Base-by-base conservation (phyloP, 2,329 filamentous ascomycete species). In the Lecanosticta acicola region DNA sequence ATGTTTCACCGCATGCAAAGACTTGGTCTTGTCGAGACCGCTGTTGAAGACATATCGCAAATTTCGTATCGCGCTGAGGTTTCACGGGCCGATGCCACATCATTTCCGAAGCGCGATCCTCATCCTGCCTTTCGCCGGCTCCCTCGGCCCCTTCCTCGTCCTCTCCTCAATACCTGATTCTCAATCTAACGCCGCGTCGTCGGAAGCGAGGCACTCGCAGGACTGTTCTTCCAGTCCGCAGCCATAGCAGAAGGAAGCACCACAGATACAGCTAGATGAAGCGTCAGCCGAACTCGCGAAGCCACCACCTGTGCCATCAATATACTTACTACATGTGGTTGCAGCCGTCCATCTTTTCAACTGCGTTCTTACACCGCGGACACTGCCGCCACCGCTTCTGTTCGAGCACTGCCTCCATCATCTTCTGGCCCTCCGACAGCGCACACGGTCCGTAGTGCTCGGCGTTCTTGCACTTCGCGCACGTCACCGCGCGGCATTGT, bases 371-470 rank as follows among this genome's bases (percentile, higher is more conserved):
- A 32, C 51, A 54, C 1, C 39, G 35, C 5, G 46, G 49, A 43
- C 51, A 54, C 18, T 24, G 24, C 41, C 45, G 32, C 43, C 49
- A 54, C 18, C 42, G 32, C 17, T 42, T 17, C 21, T 45, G 5
- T 32, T 39, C 39, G n/a, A 35, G 42, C 24, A 50, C 11, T 20
- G 37, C 20, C 19, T 38, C 10, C 24, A 49, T 17, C 20, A 40
- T 10, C 18, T 41, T 32, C 14, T 32, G 17, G 26, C 26, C 38
- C 11, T 33, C 39, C 16, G 24, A 19, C 3, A 14, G 5, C 24
- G 24, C 17, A 24, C 53, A 57, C 20, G 50, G 48, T 18, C 55
- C 55, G 18, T 43, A 54, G 39, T 55, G 53, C 32, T 43, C 43
- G 9, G 32, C 41, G 33, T 52, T 48, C 39, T 49, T 54, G 38